Percentiles rank a stretch among this genome's conserved stretches.
These are phyloP conservation scores for Fusarium scirpi DNA, from an alignment of 2,329 filamentous ascomycete species.

Conservation along the genomic window DNA sequence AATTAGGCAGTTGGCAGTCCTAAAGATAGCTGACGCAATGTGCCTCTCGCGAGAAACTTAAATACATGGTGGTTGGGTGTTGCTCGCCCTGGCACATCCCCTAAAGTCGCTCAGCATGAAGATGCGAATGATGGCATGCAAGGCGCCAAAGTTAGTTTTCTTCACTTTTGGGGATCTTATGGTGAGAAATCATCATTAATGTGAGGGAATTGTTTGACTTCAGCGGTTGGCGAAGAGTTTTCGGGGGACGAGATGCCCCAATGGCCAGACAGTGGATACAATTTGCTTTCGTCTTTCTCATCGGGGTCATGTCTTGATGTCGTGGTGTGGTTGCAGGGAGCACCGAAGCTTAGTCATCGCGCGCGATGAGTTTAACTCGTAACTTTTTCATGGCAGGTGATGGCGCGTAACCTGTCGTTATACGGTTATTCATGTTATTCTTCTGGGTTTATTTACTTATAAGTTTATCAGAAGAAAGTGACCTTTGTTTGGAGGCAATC, in stretches of 20 bases:
- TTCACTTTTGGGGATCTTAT: not conserved
- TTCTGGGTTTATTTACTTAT: not conserved
- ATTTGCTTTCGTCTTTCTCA: conserved; percentile 37
- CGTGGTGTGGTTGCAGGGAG: conserved; percentile 42
- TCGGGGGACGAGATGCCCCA: conserved; percentile 39
- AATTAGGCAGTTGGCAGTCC: conserved; percentile 9
- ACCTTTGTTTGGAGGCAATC: not conserved
- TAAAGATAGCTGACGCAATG: conserved; percentile 28
- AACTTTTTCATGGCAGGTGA: not conserved
- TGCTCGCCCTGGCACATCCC: not conserved
- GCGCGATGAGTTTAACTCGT: conserved; percentile 2
- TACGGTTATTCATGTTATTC: not conserved
- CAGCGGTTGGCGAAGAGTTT: conserved; percentile 33
- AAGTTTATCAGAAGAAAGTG: not conserved
- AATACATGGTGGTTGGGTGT: conserved; percentile 17
- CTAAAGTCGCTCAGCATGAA: not conserved
- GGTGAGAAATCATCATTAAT: not conserved
- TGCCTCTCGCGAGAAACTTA: conserved; percentile 22
- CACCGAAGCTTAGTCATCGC: conserved; percentile 42
- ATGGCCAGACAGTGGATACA: conserved; percentile 48
- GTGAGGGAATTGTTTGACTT: conserved; percentile 28
- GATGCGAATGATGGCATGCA: conserved; percentile 9
- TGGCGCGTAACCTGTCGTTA: not conserved
- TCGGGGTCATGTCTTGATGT: conserved; percentile 45
- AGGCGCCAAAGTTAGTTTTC: not conserved